Conservation (phyloP, 768 basidiomycete species). For the Tephrocybe sp. region DNA sequence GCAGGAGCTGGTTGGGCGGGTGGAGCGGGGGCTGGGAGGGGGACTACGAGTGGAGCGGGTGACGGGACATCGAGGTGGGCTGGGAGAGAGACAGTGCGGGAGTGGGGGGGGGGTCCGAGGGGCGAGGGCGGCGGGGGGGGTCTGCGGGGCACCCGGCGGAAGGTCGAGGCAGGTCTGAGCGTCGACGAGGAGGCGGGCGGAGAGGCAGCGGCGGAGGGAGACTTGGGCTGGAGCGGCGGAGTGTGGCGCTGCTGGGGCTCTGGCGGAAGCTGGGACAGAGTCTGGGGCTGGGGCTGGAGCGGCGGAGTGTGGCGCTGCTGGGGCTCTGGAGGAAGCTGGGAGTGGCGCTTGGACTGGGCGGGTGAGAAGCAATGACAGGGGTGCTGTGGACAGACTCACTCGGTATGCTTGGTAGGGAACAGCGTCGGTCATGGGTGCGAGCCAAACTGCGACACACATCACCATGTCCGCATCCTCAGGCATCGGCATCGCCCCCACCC, state of each 20-base stretch:
- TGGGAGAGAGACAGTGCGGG: conserved; percentile 15
- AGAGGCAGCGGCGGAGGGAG: not conserved
- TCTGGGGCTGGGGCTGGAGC: conserved; percentile 16
- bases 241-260: conserved; percentile 19
- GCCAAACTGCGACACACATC: conserved; percentile 6
- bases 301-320: conserved; percentile 6
- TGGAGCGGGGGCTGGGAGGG: not conserved
- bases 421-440: conserved; percentile 26
- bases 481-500: conserved; percentile 61
- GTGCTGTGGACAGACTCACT: conserved; percentile 25
- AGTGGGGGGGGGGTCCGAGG: conserved; percentile 21
- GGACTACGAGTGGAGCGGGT: conserved; percentile 6
- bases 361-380: not conserved
- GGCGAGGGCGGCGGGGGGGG: conserved; percentile 33
- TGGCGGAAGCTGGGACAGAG: conserved; percentile 34
- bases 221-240: not conserved
- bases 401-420: conserved; percentile 55
- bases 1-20: not conserved
- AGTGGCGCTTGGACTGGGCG: conserved; percentile 48
- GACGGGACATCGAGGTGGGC: no score
- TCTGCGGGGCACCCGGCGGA: conserved; percentile 43
- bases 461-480: conserved; percentile 77
- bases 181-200: conserved; percentile 24
- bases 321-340: conserved; percentile 26
- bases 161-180: not conserved